Conservation (phyloP, 345 rosid genomes). For the Trapa incisa region DNA sequence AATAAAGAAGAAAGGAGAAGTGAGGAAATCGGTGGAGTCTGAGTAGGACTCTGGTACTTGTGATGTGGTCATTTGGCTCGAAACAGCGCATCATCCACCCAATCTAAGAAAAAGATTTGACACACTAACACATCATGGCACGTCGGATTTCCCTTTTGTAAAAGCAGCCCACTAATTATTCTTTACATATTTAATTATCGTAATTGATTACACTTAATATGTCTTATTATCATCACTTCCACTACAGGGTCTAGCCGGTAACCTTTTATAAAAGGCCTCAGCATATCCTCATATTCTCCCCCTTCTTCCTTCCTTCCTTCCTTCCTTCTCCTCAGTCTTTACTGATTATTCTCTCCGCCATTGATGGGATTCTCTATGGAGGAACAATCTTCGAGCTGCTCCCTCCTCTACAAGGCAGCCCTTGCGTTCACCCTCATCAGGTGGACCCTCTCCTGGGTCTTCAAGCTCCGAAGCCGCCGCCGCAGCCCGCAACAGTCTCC, state of each 20-base stretch:
- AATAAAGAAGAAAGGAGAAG: background rate
- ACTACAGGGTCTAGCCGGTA: background rate
- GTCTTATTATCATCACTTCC: background rate
- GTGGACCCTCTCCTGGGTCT: conserved; percentile 56
- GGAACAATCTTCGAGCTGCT: conserved; percentile 32
- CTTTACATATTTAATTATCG: background rate
- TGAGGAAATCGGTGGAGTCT: conserved; percentile 20
- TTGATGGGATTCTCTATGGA: conserved; percentile 51
- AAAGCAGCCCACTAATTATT: background rate
- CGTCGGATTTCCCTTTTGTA: background rate
- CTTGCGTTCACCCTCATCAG: conserved; percentile 49
- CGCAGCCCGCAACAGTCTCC: background rate
- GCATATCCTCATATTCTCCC: conserved; percentile 17
- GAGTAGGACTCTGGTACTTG: conserved; percentile 28
- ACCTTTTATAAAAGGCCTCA: conserved; percentile 1
- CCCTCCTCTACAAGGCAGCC: conserved; percentile 63
- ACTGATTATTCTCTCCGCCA: background rate
- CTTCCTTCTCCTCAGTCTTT: background rate
- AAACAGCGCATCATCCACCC: background rate
- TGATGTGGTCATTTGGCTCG: background rate
- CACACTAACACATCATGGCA: too few species aligned
- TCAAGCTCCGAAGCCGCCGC: conserved; percentile 33
- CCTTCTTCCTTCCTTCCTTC: background rate
- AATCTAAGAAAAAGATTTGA: too few species aligned
- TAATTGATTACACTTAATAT: background rate